Evolutionary conservation across 2,329 filamentous ascomycete species (phyloP).

Genomic region (Fusarium palustre): DNA sequence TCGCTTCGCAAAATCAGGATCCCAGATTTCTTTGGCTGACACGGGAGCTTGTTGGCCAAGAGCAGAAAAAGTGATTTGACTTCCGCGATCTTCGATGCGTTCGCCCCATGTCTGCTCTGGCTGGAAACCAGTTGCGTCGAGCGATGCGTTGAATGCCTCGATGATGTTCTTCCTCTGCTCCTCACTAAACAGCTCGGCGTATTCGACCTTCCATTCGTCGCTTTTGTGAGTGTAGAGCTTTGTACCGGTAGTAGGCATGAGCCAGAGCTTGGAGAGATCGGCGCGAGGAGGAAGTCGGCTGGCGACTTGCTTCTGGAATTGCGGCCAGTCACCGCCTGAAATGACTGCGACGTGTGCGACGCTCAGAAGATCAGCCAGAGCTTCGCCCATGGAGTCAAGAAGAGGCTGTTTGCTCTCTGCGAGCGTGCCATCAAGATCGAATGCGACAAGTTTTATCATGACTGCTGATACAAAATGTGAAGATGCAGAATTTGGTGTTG

Average conservation of each 20-base stretch:
- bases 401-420: conserved; percentile 25
- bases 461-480: background rate
- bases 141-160: conserved; percentile 16
- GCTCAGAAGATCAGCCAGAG: conserved; percentile 15
- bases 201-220: conserved; percentile 17
- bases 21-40: conserved; percentile 18
- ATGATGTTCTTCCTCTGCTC: conserved; percentile 25
- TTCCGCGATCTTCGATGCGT: conserved; percentile 20
- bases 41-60: conserved; percentile 19
- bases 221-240: conserved; percentile 23
- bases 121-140: conserved; percentile 14
- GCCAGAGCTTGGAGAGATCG: conserved; percentile 18
- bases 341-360: conserved; percentile 24
- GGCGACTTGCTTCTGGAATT: conserved; percentile 25
- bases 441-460: conserved; percentile 26
- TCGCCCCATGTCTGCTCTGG: conserved; percentile 27
- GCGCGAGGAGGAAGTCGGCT: conserved; percentile 16
- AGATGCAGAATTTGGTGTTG: background rate
- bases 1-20: conserved; percentile 22
- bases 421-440: conserved; percentile 27
- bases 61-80: conserved; percentile 20
- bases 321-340: conserved; percentile 23
- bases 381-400: conserved; percentile 22
- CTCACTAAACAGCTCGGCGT: conserved; percentile 16
- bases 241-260: conserved; percentile 22